Evolutionary conservation across 257 asterid species (phyloP).

Genomic region (Knoxia roxburghii): DNA sequence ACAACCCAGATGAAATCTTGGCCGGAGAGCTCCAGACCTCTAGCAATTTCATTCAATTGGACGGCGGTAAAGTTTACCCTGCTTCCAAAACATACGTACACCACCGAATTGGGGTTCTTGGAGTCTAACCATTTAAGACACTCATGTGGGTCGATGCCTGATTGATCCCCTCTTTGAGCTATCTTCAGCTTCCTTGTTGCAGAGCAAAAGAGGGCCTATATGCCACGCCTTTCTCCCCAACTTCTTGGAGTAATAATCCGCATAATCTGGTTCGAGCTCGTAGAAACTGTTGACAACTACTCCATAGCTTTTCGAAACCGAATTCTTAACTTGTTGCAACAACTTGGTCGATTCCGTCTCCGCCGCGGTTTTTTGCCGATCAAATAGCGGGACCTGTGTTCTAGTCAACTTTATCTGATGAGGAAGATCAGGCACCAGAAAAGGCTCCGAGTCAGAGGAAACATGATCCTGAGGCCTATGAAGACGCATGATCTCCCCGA

Average conservation of each 20-base stretch:
- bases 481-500: background rate
- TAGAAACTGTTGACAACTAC: slow-evolving; percentile 37
- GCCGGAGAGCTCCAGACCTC: slow-evolving; percentile 54
- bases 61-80: slow-evolving; percentile 23
- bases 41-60: slow-evolving; percentile 57
- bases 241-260: slow-evolving; percentile 21
- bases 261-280: slow-evolving; percentile 49
- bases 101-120: slow-evolving; percentile 39
- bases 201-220: slow-evolving; percentile 35
- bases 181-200: slow-evolving; percentile 12
- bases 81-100: slow-evolving; percentile 65
- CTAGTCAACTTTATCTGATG: slow-evolving; percentile 19
- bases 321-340: slow-evolving; percentile 6
- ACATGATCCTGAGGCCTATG: slow-evolving; percentile 25
- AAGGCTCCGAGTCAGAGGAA: slow-evolving; percentile 28
- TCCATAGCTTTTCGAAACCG: slow-evolving; percentile 29
- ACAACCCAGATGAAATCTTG: slow-evolving; percentile 68
- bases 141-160: slow-evolving; percentile 41
- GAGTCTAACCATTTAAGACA: slow-evolving; percentile 59
- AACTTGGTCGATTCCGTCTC: background rate
- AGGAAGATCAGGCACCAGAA: slow-evolving; percentile 33
- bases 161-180: slow-evolving; percentile 30
- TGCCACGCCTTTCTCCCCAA: slow-evolving; percentile 41
- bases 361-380: background rate
- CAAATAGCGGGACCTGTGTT: slow-evolving; percentile 16